Percentiles rank a stretch among this genome's conserved stretches.
Evolutionary conservation across 2,329 filamentous ascomycete genomes (phyloP).

Genomic region (Penicillium sclerotigenum): DNA sequence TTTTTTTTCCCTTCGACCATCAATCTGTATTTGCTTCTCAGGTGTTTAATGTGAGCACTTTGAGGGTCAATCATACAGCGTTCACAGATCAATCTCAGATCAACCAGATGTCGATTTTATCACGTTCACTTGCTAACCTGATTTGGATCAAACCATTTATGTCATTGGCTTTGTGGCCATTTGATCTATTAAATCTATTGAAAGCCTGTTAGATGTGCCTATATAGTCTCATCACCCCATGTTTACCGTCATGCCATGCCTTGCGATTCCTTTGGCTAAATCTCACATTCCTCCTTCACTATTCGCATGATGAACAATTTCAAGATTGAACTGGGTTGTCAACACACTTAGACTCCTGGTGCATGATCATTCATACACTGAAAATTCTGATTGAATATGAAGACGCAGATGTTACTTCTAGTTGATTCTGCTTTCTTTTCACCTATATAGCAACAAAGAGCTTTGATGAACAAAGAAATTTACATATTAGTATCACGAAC

Average conservation of each 20-base stretch:
- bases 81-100: not conserved
- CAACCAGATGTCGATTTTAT: not conserved
- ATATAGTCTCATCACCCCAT: not conserved
- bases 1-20: not conserved
- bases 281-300: slow-evolving; percentile 7
- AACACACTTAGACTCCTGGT: slow-evolving; percentile 28
- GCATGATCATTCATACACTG: slow-evolving; percentile 41
- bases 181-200: not conserved
- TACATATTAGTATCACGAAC: not conserved
- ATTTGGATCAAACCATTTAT: not conserved
- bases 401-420: slow-evolving; percentile 9
- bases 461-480: not conserved
- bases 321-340: slow-evolving; percentile 32
- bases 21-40: not conserved
- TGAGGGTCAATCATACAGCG: not conserved
- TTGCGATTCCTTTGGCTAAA: not conserved
- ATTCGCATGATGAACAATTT: slow-evolving; percentile 35
- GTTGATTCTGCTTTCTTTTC: not conserved
- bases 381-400: slow-evolving; percentile 39
- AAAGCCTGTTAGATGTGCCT: too few relatives aligned
- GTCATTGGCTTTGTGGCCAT: not conserved
- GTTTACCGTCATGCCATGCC: not conserved
- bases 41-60: slow-evolving; percentile 1
- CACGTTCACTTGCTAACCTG: not conserved
- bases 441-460: not conserved